Evolutionary conservation across 179 eudicot genomes (phyloP).

Genomic region (Gypsophila paniculata): DNA sequence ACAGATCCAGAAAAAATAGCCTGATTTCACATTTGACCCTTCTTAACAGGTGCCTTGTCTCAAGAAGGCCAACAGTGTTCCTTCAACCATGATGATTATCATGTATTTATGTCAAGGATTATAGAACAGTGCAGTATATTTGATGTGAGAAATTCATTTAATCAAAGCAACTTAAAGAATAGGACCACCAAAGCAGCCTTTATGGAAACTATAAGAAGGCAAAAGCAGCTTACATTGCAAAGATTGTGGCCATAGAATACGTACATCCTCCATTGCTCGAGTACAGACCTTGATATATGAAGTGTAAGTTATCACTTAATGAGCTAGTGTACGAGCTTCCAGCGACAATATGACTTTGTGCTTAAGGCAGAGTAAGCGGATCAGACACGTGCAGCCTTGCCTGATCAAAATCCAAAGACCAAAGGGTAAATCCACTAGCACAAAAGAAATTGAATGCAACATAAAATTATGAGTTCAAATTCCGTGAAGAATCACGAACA

Average conservation of each 20-base stretch:
- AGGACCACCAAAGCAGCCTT: constrained; percentile 17
- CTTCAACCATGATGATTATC: constrained; percentile 21
- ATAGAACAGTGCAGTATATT: constrained; percentile 18
- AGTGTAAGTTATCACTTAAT: constrained; percentile 4
- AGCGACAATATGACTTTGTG: background rate
- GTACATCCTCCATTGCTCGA: background rate
- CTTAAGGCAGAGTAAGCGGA: background rate
- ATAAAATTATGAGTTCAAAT: constrained; percentile 2
- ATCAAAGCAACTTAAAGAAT: constrained; percentile 26
- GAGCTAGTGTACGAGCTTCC: background rate
- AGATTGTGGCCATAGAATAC: constrained; percentile 3
- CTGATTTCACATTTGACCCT: constrained; percentile 35
- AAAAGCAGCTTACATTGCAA: constrained; percentile 16
- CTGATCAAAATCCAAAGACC: background rate
- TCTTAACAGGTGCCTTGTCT: constrained; percentile 27
- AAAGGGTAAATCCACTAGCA: background rate
- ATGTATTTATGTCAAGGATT: constrained; percentile 3
- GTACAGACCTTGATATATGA: constrained; percentile 1
- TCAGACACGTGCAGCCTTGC: background rate
- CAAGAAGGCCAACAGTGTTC: constrained; percentile 24
- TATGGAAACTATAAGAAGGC: constrained; percentile 2
- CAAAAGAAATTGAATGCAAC: constrained; percentile 12
- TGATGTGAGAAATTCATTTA: constrained; percentile 12
- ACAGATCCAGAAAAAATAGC: too few relatives aligned
- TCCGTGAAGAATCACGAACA: constrained; percentile 8